A percentile compares a stretch with the other conserved stretches of the same genome.
Evolutionary conservation across 768 basidiomycete species (phyloP).

Genomic region (Suillus americanus): DNA sequence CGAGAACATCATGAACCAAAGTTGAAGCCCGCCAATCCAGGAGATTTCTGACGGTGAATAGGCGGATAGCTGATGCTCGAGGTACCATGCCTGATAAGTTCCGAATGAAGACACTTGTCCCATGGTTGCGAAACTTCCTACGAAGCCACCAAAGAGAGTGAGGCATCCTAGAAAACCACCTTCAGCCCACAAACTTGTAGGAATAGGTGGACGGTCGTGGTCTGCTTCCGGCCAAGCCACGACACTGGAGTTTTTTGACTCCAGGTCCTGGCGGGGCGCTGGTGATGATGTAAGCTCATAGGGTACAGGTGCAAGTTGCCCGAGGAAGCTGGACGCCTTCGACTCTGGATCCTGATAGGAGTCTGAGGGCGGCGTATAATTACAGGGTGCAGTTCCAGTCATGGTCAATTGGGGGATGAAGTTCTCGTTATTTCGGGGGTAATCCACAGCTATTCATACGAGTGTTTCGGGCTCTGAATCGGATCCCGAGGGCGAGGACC

Average conservation of each 20-base stretch:
- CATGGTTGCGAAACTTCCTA: slow-evolving; percentile 59
- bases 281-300: background rate
- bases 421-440: background rate
- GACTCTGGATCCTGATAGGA: background rate
- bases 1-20: slow-evolving; percentile 62
- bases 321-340: background rate
- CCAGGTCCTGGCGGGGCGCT: background rate
- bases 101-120: slow-evolving; percentile 67
- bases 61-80: slow-evolving; percentile 47
- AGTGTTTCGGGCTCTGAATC: background rate
- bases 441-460: background rate
- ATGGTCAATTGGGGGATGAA: background rate
- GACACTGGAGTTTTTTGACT: background rate
- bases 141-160: slow-evolving; percentile 40
- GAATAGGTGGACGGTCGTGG: background rate
- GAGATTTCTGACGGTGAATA: slow-evolving; percentile 53
- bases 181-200: slow-evolving; percentile 1
- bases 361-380: background rate
- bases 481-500: background rate
- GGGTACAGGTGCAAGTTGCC: background rate
- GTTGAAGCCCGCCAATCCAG: slow-evolving; percentile 62
- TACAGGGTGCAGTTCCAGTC: background rate
- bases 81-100: slow-evolving; percentile 62
- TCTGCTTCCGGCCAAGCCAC: background rate
- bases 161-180: slow-evolving; percentile 4